Evolutionary conservation across 768 basidiomycete species (phyloP), one percentile per base, ranked within the genome.

Genomic region (Amylocystis lapponica): DNA sequence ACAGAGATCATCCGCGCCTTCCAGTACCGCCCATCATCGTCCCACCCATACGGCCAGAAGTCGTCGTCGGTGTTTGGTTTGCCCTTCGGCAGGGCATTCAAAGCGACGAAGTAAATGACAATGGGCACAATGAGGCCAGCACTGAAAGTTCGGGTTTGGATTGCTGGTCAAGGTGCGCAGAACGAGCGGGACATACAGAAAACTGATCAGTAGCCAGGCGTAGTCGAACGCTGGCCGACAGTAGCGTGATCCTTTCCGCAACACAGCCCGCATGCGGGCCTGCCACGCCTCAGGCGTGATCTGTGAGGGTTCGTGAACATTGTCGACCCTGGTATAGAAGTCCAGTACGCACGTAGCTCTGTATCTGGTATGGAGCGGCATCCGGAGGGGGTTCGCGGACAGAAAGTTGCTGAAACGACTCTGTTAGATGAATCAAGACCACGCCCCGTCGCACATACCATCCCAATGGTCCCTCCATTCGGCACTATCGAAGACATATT

Each of bases 141-240:
- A 29, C 75, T 76, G 43, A 19, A 35, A 8, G n/a, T n/a, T n/a
- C n/a, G n/a, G 0, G 10, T n/a, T n/a, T n/a, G n/a, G n/a, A 10
- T 32, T 30, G 35, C 17, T 34, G 19, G 41, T 21, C 30, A 5
- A 2, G 22, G 9, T 13, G 17, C 17, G 25, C 8, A 34, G 2
- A 22, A 14, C 4, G n/a, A 35, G 13, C 14, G 16, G 25, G 19
- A 59, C 70, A 17, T 50, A 78, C 76, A 69, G 27, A 21, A 76
- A 31, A 27, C 58, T 58, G 43, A 67, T n/a, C 16, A 63, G 14
- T 12, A 67, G 45, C 64, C 70, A 78, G 32, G 63, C 43, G 19
- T 66, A 57, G 48, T 79, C 77, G 44, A 79, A 59, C 12, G 55
- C 45, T 5, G 71, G 72, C 38, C 69, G 68, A 50, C 66, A 61